Base-by-base conservation (phyloP, 495 filamentous ascomycete species). In the Hamigera avellanea region DNA sequence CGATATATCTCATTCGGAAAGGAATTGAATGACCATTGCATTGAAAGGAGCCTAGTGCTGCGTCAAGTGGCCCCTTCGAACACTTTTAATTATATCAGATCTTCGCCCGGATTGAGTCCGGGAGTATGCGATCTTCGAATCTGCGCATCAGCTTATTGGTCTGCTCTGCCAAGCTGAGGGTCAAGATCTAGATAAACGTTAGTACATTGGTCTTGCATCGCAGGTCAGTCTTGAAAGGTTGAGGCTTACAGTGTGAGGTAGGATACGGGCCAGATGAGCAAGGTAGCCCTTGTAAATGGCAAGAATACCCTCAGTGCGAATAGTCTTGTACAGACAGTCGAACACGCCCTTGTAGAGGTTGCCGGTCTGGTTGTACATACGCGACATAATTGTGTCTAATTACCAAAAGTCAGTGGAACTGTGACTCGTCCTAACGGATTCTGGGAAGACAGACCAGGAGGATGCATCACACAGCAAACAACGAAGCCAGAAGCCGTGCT, bases 271-370 rank as follows among this genome's bases (percentile, higher is more conserved):
- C 36, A 99, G 60, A 64, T 99, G 91, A 14, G 91, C 93, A 46
- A 95, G 80, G 67, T 85, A 95, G 40, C 91, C 91, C 67, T 99
- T 99, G 65, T 99, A 99, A 33, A 99, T 89, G 39, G 91, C 91
- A 19, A 96, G 56, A 17, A 93, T 45, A 15, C 91, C 91, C 54
- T 99, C 91, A 0, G 86, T 94, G 52, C 75, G 75, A 46, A 99
- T 70, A 0, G 91, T 99, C 65, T 94, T 86, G 50, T 69, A 75
- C 29, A 95, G 56, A 56, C 91, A 99, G 61, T 99, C 91, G 41
- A 91, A 86, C 0, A 87, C 84, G 37, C 86, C 81, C 43, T 72
- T 78, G 64, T 99, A 99, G 3, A 96, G 75, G 53, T 95, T 94
- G 19, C 91, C 91, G 36, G 87, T 89, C 60, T 99, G 91, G 66